Evolutionary conservation across 2,329 filamentous ascomycete species (phyloP).

Genomic region (Talaromyces verruculosus): DNA sequence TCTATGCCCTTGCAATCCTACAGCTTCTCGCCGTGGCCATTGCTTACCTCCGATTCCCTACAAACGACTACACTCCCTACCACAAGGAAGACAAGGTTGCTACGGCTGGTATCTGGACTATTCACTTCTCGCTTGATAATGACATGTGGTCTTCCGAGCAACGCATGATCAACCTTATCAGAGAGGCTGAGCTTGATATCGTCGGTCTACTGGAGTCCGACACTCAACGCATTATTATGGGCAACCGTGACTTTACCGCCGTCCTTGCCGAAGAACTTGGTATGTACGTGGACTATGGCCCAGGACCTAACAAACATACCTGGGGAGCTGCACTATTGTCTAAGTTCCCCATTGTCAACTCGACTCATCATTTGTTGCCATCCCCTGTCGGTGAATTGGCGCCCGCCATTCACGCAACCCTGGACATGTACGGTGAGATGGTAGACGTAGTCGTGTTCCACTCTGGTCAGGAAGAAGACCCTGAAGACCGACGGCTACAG

Average conservation of each 20-base stretch:
- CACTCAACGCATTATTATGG: slow-evolving; percentile 97
- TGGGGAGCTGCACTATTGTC: slow-evolving; percentile 92
- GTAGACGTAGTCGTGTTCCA: slow-evolving; percentile 98
- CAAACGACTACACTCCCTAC: slow-evolving; percentile 87
- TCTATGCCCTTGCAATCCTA: slow-evolving; percentile 70
- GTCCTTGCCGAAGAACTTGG: slow-evolving; percentile 93
- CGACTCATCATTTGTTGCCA: slow-evolving; percentile 90
- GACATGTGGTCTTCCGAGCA: slow-evolving; percentile 98
- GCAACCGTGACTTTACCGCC: slow-evolving; percentile 93
- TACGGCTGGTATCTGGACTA: slow-evolving; percentile 97
- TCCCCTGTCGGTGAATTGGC: slow-evolving; percentile 92
- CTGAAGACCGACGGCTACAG: slow-evolving; percentile 85
- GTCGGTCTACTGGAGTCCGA: slow-evolving; percentile 93
- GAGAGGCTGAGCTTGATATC: slow-evolving; percentile 95
- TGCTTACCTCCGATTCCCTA: slow-evolving; percentile 87
- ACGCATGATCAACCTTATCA: slow-evolving; percentile 86
- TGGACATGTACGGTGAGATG: slow-evolving; percentile 85
- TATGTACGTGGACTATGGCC: slow-evolving; percentile 98
- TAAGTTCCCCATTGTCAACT: slow-evolving; percentile 97
- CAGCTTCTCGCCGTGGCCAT: slow-evolving; percentile 78
- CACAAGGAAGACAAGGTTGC: slow-evolving; percentile 83
- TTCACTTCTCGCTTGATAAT: slow-evolving; percentile 96
- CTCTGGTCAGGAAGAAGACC: slow-evolving; percentile 95
- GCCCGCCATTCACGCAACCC: slow-evolving; percentile 92
- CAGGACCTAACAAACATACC: slow-evolving; percentile 97